phyloP scores from a whole-genome alignment of 176 grass and related monocot genomes.

The Secale cereale region DNA sequence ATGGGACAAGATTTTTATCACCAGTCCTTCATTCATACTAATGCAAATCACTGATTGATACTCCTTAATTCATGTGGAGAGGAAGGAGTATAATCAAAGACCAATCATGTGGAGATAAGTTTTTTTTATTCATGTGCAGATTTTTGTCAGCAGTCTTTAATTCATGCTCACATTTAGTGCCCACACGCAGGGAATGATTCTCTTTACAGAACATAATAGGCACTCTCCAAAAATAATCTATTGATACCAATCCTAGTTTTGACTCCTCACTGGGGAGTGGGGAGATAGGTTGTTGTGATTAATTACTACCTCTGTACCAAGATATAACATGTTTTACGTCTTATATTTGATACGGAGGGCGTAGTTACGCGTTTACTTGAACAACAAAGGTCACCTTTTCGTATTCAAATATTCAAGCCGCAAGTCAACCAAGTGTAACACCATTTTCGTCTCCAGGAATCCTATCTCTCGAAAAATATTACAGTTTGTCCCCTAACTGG shows the following conservation, averaged over 20 bases:
- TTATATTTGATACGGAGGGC: no score
- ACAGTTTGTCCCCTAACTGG: neutral
- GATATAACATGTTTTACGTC: no score
- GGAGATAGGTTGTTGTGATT: neutral
- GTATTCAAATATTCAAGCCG: neutral
- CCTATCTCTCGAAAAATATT: neutral
- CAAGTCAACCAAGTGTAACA: neutral
- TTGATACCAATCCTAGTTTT: neutral
- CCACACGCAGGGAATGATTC: neutral
- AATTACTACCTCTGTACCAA: neutral
- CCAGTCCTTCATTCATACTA: neutral
- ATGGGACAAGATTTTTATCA: neutral
- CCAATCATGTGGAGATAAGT: neutral
- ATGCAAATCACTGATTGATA: neutral
- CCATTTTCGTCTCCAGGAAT: neutral
- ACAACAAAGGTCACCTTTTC: neutral
- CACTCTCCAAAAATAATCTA: neutral
- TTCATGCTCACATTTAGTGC: neutral
- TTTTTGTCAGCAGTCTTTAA: neutral
- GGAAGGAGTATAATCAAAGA: neutral
- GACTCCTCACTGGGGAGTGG: neutral
- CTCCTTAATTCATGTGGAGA: no score
- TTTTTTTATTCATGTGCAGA: neutral
- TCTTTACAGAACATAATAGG: neutral
- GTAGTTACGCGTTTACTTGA: neutral